phyloP scores from a whole-genome alignment of 2,329 filamentous ascomycete genomes.

The Fusarium humuli region DNA sequence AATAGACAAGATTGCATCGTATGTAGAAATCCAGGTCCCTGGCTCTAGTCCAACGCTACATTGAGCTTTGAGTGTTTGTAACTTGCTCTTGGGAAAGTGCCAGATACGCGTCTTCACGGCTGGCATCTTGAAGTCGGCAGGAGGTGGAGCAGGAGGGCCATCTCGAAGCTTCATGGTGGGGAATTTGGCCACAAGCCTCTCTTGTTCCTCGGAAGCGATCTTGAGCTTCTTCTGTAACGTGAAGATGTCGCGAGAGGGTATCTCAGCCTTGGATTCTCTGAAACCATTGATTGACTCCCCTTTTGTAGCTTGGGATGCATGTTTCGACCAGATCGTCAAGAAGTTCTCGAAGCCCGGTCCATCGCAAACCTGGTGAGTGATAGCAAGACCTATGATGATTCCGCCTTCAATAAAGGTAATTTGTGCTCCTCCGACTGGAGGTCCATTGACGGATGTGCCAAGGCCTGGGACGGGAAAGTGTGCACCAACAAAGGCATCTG shows the following conservation, averaged over 20 bases:
- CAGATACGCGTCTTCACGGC: constrained; percentile 20
- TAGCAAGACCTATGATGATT: constrained; percentile 20
- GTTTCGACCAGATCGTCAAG: constrained; percentile 19
- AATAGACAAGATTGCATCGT: constrained; percentile 22
- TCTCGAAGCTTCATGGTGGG: constrained; percentile 15
- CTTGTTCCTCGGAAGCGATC: background rate
- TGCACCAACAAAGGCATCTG: background rate
- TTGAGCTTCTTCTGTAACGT: background rate
- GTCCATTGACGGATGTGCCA: background rate
- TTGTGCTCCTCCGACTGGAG: constrained; percentile 13
- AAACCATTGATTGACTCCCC: background rate
- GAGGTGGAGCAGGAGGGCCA: constrained; percentile 11
- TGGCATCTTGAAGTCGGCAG: constrained; percentile 27
- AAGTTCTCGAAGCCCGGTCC: constrained; percentile 28
- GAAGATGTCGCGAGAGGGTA: background rate
- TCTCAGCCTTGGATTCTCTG: background rate
- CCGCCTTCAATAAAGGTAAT: constrained; percentile 27
- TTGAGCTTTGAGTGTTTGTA: constrained; percentile 2
- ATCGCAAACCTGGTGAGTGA: constrained; percentile 24
- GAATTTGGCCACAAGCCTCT: background rate
- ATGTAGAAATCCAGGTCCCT: constrained; percentile 25
- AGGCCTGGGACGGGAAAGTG: background rate
- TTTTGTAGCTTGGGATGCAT: background rate
- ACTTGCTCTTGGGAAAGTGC: constrained; percentile 20
- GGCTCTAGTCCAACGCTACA: background rate